phyloP scores from a whole-genome alignment of 1,139 yeast genomes.

The Scheffersomyces parashehatae region DNA sequence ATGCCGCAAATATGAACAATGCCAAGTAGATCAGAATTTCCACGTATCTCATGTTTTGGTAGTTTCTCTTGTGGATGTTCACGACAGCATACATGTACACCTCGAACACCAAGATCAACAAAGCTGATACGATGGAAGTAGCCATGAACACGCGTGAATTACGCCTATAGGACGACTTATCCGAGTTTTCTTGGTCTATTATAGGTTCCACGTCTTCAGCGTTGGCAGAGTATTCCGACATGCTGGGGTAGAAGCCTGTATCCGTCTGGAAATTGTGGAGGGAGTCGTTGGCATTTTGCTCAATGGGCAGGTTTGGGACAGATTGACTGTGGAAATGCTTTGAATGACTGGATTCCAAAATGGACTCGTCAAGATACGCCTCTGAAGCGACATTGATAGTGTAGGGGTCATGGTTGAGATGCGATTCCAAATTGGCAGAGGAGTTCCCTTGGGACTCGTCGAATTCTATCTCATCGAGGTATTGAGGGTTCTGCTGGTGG shows the following conservation, averaged over 20 bases:
- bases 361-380: neutral
- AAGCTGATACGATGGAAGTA: slow-evolving; percentile 32
- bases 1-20: slow-evolving; percentile 25
- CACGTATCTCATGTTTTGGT: slow-evolving; percentile 16
- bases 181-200: slow-evolving; percentile 2
- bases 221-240: neutral
- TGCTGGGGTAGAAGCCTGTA: neutral
- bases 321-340: neutral
- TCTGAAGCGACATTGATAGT: neutral
- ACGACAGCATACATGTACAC: slow-evolving; percentile 37
- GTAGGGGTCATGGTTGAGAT: neutral
- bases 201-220: slow-evolving; percentile 4
- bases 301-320: neutral
- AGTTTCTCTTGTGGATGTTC: slow-evolving; percentile 26
- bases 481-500: no score
- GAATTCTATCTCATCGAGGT: no score
- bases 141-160: slow-evolving; percentile 23
- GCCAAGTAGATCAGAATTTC: slow-evolving; percentile 27
- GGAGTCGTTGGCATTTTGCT: neutral
- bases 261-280: neutral
- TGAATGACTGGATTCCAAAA: neutral
- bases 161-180: slow-evolving; percentile 8
- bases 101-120: slow-evolving; percentile 30
- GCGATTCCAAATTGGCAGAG: no score
- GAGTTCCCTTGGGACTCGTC: no score